phyloP scores from a whole-genome alignment of 108 stramenopile genomes.

The Cyclotella distinguenda region DNA sequence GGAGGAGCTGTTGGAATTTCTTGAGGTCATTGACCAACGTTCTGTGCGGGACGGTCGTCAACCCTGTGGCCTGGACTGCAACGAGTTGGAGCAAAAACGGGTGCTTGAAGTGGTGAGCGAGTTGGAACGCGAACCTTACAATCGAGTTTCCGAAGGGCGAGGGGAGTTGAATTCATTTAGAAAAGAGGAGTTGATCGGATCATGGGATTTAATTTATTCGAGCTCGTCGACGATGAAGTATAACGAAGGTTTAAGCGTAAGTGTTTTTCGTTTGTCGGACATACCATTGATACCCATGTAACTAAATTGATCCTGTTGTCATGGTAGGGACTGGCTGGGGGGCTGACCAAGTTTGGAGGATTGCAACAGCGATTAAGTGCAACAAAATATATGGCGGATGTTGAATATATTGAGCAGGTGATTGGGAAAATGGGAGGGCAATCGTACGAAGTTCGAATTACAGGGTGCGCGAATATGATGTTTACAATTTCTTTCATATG shows the following conservation, averaged over 20 bases:
- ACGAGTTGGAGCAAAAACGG: conserved; percentile 63
- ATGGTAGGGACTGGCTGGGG: conserved; percentile 80
- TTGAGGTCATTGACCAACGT: conserved; percentile 47
- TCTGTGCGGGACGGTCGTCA: conserved; percentile 51
- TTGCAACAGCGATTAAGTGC: conserved; percentile 56
- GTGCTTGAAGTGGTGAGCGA: conserved; percentile 60
- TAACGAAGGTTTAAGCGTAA: conserved; percentile 77
- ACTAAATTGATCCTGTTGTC: too few species aligned
- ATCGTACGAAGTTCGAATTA: conserved; percentile 73
- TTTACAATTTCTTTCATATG: neutral
- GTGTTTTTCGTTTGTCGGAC: too few species aligned
- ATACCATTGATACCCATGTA: too few species aligned
- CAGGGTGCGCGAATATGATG: conserved; percentile 37
- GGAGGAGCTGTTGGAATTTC: conserved; percentile 40
- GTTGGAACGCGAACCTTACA: conserved; percentile 60
- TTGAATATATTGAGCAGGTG: conserved; percentile 76
- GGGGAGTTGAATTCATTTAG: conserved; percentile 5
- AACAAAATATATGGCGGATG: conserved; percentile 64
- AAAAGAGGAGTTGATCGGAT: conserved; percentile 65
- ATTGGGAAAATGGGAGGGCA: conserved; percentile 55
- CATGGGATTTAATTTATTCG: conserved; percentile 77
- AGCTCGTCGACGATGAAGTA: conserved; percentile 85
- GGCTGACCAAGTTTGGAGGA: conserved; percentile 74
- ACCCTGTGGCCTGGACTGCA: conserved; percentile 68
- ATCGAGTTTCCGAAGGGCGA: conserved; percentile 26